These are phyloP conservation scores for Calonectria crousiana DNA, from an alignment of 2,329 filamentous ascomycete species.

Conservation along the genomic window DNA sequence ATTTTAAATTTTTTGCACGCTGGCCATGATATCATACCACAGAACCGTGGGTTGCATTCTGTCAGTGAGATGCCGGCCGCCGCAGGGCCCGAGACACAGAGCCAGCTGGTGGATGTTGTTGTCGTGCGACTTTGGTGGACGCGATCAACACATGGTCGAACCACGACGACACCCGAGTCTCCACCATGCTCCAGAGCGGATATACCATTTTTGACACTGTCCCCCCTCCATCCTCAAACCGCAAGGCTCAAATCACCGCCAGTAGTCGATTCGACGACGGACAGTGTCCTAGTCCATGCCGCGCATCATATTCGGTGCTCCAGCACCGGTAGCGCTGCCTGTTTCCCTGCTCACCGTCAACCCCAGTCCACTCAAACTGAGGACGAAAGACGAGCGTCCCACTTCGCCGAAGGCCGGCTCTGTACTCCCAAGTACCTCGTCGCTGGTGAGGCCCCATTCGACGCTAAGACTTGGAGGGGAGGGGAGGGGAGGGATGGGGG, in stretches of 20 bases:
- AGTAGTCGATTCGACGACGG: conserved; percentile 16
- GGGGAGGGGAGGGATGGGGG: conserved; percentile 6
- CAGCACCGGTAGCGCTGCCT: conserved; percentile 34
- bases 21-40: conserved; percentile 50
- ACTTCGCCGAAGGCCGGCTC: conserved; percentile 31
- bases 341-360: conserved; percentile 27
- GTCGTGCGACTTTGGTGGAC: conserved; percentile 43
- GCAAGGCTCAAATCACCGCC: conserved; percentile 27
- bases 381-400: conserved; percentile 35
- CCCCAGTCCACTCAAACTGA: conserved; percentile 31
- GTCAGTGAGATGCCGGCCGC: conserved; percentile 30
- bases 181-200: conserved; percentile 34
- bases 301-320: conserved; percentile 30
- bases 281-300: conserved; percentile 22
- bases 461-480: conserved; percentile 42
- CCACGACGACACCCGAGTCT: conserved; percentile 35
- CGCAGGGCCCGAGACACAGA: conserved; percentile 27
- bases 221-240: conserved; percentile 22
- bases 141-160: conserved; percentile 44
- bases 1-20: conserved; percentile 4
- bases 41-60: conserved; percentile 35
- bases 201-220: conserved; percentile 21
- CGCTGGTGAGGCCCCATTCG: conserved; percentile 31
- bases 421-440: conserved; percentile 43
- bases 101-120: conserved; percentile 31